phyloP scores from a whole-genome alignment of 2,329 filamentous ascomycete species.

The Microsporum ferrugineum region DNA sequence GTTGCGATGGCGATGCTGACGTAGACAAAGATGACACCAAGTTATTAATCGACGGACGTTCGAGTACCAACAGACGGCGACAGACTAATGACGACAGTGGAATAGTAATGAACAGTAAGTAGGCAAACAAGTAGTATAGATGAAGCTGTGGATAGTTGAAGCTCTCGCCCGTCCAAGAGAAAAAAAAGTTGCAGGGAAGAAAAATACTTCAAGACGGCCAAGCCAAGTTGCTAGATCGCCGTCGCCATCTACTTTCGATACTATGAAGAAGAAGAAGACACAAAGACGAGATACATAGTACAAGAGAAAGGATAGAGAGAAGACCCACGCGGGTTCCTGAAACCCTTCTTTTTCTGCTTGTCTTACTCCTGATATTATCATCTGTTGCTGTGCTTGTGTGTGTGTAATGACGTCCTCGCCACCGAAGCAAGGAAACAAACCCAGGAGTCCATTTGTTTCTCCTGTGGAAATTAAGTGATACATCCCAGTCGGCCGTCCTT shows the following conservation, averaged over 20 bases:
- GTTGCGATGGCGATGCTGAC: not conserved
- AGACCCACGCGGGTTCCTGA: not conserved
- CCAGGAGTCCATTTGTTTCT: not conserved
- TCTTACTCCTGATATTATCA: not conserved
- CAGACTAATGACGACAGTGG: too few species aligned
- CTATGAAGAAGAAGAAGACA: not conserved
- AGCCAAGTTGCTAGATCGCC: not conserved
- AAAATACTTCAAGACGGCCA: not conserved
- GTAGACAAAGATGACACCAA: not conserved
- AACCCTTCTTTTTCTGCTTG: not conserved
- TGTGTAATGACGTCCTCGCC: not conserved
- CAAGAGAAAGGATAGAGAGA: not conserved
- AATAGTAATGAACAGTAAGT: too few species aligned
- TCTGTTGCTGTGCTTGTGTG: too few species aligned
- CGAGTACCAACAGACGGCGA: too few species aligned
- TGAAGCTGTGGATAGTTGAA: not conserved
- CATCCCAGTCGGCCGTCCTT: not conserved
- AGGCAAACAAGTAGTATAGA: not conserved
- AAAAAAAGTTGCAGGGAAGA: not conserved
- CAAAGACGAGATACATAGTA: not conserved
- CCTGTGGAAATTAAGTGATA: conserved; percentile 2
- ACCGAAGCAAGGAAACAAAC: not conserved
- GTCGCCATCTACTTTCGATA: not conserved
- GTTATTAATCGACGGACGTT: too few species aligned
- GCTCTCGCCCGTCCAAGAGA: too few species aligned